phyloP scores from a whole-genome alignment of 2,329 filamentous ascomycete species.

The Ophiostoma montium region DNA sequence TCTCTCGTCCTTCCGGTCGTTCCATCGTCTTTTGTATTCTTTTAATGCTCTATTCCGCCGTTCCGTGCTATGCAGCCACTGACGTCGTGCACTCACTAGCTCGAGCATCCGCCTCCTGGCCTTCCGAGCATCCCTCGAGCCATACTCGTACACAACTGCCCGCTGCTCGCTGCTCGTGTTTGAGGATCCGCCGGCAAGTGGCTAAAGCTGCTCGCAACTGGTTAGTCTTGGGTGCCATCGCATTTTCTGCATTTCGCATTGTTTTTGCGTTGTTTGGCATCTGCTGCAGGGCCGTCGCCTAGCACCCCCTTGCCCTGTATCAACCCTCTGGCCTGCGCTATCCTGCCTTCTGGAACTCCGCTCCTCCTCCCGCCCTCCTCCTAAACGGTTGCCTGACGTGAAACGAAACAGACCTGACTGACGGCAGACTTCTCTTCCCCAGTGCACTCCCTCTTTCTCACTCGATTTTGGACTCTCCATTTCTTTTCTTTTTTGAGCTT shows the following conservation, averaged over 20 bases:
- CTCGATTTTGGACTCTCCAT: too few relatives aligned
- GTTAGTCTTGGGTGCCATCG: conserved; percentile 3
- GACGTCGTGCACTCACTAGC: conserved; percentile 2
- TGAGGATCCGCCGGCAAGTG: conserved; percentile 6
- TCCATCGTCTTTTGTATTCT: too few relatives aligned
- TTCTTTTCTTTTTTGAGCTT: too few relatives aligned
- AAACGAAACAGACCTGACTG: conserved; percentile 1
- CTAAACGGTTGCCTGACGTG: conserved; percentile 8
- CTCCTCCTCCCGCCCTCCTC: conserved; percentile 2
- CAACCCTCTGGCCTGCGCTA: not conserved
- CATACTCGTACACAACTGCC: not conserved
- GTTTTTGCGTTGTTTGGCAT: not conserved
- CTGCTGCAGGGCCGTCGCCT: not conserved
- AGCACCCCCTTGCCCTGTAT: not conserved
- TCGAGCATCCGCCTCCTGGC: conserved; percentile 5
- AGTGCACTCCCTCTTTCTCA: too few relatives aligned
- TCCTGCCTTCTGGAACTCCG: not conserved
- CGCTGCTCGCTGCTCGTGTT: conserved; percentile 2
- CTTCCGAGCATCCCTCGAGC: conserved; percentile 1
- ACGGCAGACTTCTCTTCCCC: not conserved
- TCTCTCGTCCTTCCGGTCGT: too few relatives aligned
- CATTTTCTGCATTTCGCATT: conserved; percentile 2
- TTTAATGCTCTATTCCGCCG: conserved; percentile 12
- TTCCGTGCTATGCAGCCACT: not conserved
- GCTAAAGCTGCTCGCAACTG: conserved; percentile 4